phyloP scores from a whole-genome alignment of 177 flowering plant species.

The Vitis hybrid region DNA sequence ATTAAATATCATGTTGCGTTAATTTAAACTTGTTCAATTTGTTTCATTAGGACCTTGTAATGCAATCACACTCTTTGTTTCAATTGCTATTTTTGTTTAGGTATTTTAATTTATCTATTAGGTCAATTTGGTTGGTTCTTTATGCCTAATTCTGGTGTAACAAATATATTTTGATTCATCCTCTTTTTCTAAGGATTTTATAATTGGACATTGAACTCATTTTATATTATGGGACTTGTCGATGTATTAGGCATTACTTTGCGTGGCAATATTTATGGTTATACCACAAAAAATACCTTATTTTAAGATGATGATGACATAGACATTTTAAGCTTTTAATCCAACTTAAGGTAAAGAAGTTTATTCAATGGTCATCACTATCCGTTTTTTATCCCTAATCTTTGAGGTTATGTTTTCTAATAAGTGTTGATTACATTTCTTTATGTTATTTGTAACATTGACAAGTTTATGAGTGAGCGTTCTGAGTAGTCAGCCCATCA shows the following conservation, averaged over 20 bases:
- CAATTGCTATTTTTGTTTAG: neutral
- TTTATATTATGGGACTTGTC: neutral
- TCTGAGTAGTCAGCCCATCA: too few species aligned
- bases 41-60: neutral
- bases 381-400: too few species aligned
- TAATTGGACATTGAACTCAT: neutral
- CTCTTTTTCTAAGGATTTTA: neutral
- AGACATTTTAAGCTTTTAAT: too few species aligned
- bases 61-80: neutral
- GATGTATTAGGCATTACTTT: neutral
- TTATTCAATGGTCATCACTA: too few species aligned
- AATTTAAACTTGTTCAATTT: neutral
- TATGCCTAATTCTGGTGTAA: neutral
- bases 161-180: neutral
- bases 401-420: too few species aligned
- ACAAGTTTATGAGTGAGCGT: too few species aligned
- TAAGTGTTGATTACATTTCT: too few species aligned
- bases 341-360: too few species aligned
- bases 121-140: neutral
- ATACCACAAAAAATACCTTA: too few species aligned
- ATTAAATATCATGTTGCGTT: neutral
- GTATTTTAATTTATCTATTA: neutral
- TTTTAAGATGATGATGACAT: too few species aligned
- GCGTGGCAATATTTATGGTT: neutral
- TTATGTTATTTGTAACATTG: too few species aligned